Conservation (phyloP, 1,139 yeast genomes). For the Saccharomyces pastorianus region DNA sequence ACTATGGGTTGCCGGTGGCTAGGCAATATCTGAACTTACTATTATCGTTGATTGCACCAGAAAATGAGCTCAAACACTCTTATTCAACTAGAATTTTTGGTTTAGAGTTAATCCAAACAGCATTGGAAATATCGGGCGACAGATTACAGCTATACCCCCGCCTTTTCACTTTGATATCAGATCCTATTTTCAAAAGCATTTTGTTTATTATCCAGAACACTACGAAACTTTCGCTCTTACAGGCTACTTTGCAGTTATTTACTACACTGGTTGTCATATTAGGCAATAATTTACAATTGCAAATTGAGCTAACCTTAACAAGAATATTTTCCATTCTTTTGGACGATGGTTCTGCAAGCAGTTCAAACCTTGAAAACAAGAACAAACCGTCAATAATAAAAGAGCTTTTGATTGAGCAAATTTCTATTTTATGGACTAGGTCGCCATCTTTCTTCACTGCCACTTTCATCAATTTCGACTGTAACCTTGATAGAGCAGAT, state of each 20-base stretch:
- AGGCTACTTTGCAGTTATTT: conserved; percentile 68
- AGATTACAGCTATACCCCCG: conserved; percentile 59
- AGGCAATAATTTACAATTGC: conserved; percentile 53
- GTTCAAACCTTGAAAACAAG: conserved; percentile 18
- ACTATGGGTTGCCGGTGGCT: conserved; percentile 34
- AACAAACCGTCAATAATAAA: conserved; percentile 44
- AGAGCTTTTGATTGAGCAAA: conserved; percentile 75
- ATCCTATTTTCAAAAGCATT: conserved; percentile 74
- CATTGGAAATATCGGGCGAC: conserved; percentile 75
- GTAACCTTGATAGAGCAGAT: conserved; percentile 83
- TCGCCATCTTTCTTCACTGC: conserved; percentile 72
- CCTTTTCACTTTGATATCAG: conserved; percentile 60
- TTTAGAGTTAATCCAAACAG: conserved; percentile 61
- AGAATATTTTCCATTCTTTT: conserved; percentile 50
- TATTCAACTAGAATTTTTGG: conserved; percentile 85
- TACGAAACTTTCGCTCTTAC: conserved; percentile 60
- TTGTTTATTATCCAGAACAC: conserved; percentile 69
- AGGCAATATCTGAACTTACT: conserved; percentile 52
- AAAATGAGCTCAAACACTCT: conserved; percentile 75
- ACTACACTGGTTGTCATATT: conserved; percentile 56
- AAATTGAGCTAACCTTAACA: conserved; percentile 57
- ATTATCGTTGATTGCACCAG: conserved; percentile 77
- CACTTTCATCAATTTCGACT: conserved; percentile 77
- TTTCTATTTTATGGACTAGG: conserved; percentile 78
- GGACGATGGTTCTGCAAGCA: conserved; percentile 28